Evolutionary conservation across 2,329 filamentous ascomycete species (phyloP), one percentile per base, ranked within the genome.

Genomic region (Fusarium aywerte): DNA sequence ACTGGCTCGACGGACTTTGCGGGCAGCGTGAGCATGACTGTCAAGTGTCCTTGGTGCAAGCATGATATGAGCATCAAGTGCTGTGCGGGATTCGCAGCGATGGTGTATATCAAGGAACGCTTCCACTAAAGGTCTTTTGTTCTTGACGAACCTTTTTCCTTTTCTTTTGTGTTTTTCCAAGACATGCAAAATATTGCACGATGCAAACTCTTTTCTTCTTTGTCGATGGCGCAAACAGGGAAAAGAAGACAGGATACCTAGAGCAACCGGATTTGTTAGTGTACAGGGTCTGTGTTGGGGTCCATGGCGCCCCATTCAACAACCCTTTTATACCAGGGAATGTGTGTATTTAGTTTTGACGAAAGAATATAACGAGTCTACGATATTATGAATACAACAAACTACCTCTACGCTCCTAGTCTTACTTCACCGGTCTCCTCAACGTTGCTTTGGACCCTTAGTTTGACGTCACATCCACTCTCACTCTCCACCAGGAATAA

Each of bases 21-120:
- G 39, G 86, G 86, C 2, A 79, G 84, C 8, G 82, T 89, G 42
- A 87, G 83, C 10, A 89, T 88, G 66, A 86, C 84, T 72, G 86
- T 90, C 25, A 86, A 85, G 67, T 92, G 90, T 74, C 89, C 89
- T 10, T 92, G 90, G 90, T 92, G 90, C 75, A 81, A 81, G 40
- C 90, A 92, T 78, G 84, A 85, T 48, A 92, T 92, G 89, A 89
- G 82, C 67, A 89, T 84, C 15, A 80, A 78, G 58, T 92, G 90
- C 77, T 92, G 90, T 74, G 84, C 89, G 12, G 90, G 89, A 9
- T 90, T 90, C 78, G 86, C 87, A 12, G 87, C 90, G 2, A 82
- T 89, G 42, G 85, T 92, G 5, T 86, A 89, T 63, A 78, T 92
- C 70, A 86, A 86, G 71, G 88, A 92, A 76, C 85, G 85, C 62